Evolutionary conservation across 495 filamentous ascomycete genomes (phyloP).

Genomic region (Haplographium delicatum): DNA sequence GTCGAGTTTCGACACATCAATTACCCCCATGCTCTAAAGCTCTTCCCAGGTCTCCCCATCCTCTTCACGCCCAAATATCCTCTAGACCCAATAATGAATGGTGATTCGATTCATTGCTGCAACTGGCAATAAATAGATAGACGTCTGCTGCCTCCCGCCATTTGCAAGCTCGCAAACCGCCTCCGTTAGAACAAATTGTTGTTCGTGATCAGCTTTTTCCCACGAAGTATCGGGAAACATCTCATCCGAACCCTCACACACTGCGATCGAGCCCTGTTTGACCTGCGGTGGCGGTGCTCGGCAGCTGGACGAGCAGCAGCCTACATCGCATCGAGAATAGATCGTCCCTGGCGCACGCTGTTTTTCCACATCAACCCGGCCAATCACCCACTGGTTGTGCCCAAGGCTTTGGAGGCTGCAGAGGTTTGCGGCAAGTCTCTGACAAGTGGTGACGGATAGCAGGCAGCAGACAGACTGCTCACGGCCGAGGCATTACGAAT

Average conservation of each 20-base stretch:
- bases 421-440: slow-evolving; percentile 4
- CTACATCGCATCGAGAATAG: slow-evolving; percentile 16
- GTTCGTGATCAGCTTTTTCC: background rate
- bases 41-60: background rate
- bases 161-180: background rate
- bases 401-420: slow-evolving; percentile 7
- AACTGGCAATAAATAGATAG: background rate
- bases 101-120: background rate
- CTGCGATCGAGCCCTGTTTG: slow-evolving; percentile 15
- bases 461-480: background rate
- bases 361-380: background rate
- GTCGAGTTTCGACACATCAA: slow-evolving; percentile 1
- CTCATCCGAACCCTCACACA: slow-evolving; percentile 20
- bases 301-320: slow-evolving; percentile 1
- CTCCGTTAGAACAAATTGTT: too few species aligned
- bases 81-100: background rate
- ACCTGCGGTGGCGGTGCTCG: slow-evolving; percentile 16
- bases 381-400: slow-evolving; percentile 1
- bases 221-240: slow-evolving; percentile 3
- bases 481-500: too few species aligned
- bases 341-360: slow-evolving; percentile 9
- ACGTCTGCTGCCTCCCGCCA: background rate
- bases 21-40: background rate
- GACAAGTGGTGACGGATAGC: slow-evolving; percentile 1
- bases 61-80: background rate